Evolutionary conservation across 2,329 filamentous ascomycete species (phyloP), one percentile per base, ranked within the genome.

Genomic region (Aspergillus texensis): DNA sequence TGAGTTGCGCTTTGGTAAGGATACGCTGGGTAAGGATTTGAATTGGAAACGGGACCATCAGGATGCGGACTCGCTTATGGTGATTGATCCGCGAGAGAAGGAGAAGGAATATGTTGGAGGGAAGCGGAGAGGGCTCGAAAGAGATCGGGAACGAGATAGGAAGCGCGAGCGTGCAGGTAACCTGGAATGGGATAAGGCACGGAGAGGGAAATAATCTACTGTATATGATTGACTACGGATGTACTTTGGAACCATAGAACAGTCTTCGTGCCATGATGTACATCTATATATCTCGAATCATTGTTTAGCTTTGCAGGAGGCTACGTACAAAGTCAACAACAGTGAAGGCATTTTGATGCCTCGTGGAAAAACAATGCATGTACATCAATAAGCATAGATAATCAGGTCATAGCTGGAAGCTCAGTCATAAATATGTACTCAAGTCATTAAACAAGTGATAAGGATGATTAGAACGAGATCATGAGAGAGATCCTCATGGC

Each of bases 61-160:
- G 73, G 93, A 97, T 72, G 69, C 65, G 4, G 78, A 80, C 65
- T 76, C 74, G n/a, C 78, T 97, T 50, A 87, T 96, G 53, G 93
- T 98, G 3, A 97, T 98, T 77, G 95, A 99, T 81, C 94, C 94
- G 1, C 83, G 92, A 62, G 92, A 94, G 76, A 93, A 92, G 76
- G 90, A 91, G 52, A 89, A 87, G 74, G 90, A 90, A 45, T 82
- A 96, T 45, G 84, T 88, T 72, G 88, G 86, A 74, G 87, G 82
- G 69, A 85, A 85, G 12, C 84, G 86, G 67, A 83, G 85, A 65
- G 88, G 88, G 61, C 72, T 78, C 24, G 74, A 76, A 57, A 72
- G 77, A 54, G 78, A 79, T 63, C 71, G 75, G 16, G 75, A 77
- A 48, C 67, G 75, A n/a, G 77, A 80, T 61, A 66, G 77, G 61